Evolutionary conservation across 805 yeast species (phyloP).

Genomic region (Hanseniaspora lachancei): DNA sequence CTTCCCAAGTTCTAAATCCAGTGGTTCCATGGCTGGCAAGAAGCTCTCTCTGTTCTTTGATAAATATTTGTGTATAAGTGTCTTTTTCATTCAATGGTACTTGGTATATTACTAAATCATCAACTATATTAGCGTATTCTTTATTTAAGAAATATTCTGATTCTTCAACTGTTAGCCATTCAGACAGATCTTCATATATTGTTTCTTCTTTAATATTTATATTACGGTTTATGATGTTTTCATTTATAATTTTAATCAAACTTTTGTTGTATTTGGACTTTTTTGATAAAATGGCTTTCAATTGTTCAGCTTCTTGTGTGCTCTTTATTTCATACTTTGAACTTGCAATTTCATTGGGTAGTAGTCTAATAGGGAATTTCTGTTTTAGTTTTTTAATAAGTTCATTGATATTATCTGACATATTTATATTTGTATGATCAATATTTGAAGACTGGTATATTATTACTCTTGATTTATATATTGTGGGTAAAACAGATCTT

Average conservation of each 20-base stretch:
- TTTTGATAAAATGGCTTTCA: not conserved
- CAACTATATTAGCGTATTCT: not conserved
- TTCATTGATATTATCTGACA: not conserved
- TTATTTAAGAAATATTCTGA: not conserved
- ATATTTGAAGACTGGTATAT: no score
- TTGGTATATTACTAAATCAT: not conserved
- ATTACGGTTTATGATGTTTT: not conserved
- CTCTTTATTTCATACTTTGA: not conserved
- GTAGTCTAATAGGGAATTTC: not conserved
- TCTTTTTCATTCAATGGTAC: not conserved
- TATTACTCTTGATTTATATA: not conserved
- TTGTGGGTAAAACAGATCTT: no score
- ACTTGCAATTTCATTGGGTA: not conserved
- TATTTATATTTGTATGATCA: not conserved
- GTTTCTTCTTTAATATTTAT: not conserved
- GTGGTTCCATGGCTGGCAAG: slow-evolving; percentile 38
- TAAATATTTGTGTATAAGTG: not conserved
- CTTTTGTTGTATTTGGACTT: slow-evolving; percentile 1
- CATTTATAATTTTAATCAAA: not conserved
- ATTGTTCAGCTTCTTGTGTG: not conserved
- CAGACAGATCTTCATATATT: not conserved
- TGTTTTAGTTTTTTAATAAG: not conserved
- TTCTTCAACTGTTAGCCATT: slow-evolving; percentile 8
- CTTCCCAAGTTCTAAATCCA: slow-evolving; percentile 90
- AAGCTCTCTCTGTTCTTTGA: slow-evolving; percentile 8